phyloP scores from a whole-genome alignment of 176 grass and related monocot species.

The Sorghum bicolor region DNA sequence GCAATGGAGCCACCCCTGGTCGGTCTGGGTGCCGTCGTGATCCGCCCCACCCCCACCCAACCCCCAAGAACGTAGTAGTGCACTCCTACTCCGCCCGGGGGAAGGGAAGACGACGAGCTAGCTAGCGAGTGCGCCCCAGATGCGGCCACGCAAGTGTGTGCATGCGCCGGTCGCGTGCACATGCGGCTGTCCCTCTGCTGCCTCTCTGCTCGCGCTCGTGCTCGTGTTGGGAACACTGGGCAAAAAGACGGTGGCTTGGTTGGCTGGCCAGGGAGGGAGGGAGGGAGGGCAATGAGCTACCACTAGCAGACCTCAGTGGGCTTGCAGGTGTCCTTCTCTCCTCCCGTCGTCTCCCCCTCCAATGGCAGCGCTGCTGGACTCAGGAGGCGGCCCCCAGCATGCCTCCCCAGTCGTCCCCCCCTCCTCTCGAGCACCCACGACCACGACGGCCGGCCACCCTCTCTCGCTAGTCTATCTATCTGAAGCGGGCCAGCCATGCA shows the following conservation, averaged over 20 bases:
- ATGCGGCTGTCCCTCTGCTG: conserved; percentile 29
- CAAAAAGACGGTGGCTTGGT: conserved; percentile 24
- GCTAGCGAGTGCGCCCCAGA: conserved; percentile 21
- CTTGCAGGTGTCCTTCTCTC: conserved; percentile 51
- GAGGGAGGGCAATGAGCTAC: neutral
- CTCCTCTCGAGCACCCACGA: conserved; percentile 42
- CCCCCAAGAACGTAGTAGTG: neutral
- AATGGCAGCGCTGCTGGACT: conserved; percentile 40
- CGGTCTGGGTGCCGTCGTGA: too few relatives aligned
- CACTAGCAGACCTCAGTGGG: conserved; percentile 23
- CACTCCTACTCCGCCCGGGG: neutral
- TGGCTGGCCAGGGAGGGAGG: too few relatives aligned
- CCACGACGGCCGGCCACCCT: neutral
- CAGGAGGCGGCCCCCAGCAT: conserved; percentile 45
- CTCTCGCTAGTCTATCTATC: neutral
- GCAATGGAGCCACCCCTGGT: conserved; percentile 24
- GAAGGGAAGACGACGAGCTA: too few relatives aligned
- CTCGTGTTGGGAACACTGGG: neutral
- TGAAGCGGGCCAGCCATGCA: neutral
- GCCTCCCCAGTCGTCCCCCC: neutral
- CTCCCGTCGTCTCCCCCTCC: conserved; percentile 4
- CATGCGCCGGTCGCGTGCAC: conserved; percentile 29
- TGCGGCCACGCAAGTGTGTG: conserved; percentile 41
- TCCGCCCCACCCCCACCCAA: neutral
- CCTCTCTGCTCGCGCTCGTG: neutral